phyloP scores from a whole-genome alignment of 179 eudicot genomes.

The Silene coronaria region DNA sequence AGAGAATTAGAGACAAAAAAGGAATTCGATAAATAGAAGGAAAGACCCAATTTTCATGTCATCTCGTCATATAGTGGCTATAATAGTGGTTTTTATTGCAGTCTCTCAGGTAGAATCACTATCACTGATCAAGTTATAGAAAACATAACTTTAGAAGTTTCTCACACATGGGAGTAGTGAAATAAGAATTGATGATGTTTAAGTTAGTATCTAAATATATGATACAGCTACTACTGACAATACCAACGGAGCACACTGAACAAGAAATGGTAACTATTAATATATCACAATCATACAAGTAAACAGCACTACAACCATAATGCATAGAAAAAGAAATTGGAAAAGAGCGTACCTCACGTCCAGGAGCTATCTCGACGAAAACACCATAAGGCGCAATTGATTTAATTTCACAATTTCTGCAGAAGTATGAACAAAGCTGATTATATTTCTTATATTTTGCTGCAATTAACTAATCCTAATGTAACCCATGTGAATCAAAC shows the following conservation, averaged over 20 bases:
- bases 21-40: too few species aligned
- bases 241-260: slow-evolving; percentile 2
- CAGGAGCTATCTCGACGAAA: slow-evolving; percentile 93
- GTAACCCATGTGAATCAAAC: background rate
- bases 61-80: background rate
- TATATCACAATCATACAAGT: background rate
- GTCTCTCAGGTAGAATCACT: background rate
- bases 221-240: background rate
- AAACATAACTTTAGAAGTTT: background rate
- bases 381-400: slow-evolving; percentile 82
- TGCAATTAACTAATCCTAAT: background rate
- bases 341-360: slow-evolving; percentile 65
- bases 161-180: background rate
- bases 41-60: background rate
- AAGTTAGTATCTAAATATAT: background rate
- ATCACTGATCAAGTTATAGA: background rate
- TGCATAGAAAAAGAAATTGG: background rate
- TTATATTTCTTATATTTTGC: background rate
- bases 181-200: background rate
- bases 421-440: slow-evolving; percentile 3
- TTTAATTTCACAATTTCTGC: slow-evolving; percentile 87
- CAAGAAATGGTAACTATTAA: background rate
- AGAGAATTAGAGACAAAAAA: too few species aligned
- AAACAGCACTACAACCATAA: background rate
- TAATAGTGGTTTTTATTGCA: background rate